Conservation (phyloP, 2,329 filamentous ascomycete species). For the Colletotrichum eleusines region DNA sequence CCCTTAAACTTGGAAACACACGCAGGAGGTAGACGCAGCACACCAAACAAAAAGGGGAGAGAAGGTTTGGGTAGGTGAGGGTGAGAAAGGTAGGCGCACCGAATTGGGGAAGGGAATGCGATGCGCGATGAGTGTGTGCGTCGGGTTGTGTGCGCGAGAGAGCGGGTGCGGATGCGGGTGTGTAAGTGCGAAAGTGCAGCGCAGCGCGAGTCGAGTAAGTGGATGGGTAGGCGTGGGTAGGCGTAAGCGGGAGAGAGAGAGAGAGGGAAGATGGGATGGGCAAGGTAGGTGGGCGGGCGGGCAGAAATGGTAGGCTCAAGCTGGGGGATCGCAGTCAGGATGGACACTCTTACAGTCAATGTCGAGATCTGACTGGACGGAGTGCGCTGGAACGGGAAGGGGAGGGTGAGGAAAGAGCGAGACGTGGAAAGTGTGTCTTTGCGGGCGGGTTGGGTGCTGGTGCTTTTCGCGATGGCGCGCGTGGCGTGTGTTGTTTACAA, state of each 20-base stretch:
- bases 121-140: conserved; percentile 39
- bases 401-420: conserved; percentile 19
- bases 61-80: background rate
- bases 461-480: conserved; percentile 41
- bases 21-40: conserved; percentile 21
- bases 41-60: conserved; percentile 9
- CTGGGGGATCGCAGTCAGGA: conserved; percentile 32
- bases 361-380: conserved; percentile 24
- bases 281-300: conserved; percentile 20
- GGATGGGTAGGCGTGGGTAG: conserved; percentile 8
- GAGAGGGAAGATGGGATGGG: conserved; percentile 23
- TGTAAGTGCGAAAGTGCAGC: conserved; percentile 35
- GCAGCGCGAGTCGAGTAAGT: conserved; percentile 27
- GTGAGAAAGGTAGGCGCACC: conserved; percentile 31
- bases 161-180: conserved; percentile 34
- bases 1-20: conserved; percentile 26
- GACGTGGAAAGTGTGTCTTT: conserved; percentile 24
- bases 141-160: conserved; percentile 25
- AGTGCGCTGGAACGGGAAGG: conserved; percentile 27
- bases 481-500: conserved; percentile 42
- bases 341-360: conserved; percentile 30
- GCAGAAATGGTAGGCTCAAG: conserved; percentile 29
- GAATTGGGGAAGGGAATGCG: conserved; percentile 16
- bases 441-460: background rate
- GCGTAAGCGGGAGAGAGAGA: background rate